Evolutionary conservation across 1,139 yeast species (phyloP), one percentile per base, ranked within the genome.

Genomic region (Kodamaea sp.): DNA sequence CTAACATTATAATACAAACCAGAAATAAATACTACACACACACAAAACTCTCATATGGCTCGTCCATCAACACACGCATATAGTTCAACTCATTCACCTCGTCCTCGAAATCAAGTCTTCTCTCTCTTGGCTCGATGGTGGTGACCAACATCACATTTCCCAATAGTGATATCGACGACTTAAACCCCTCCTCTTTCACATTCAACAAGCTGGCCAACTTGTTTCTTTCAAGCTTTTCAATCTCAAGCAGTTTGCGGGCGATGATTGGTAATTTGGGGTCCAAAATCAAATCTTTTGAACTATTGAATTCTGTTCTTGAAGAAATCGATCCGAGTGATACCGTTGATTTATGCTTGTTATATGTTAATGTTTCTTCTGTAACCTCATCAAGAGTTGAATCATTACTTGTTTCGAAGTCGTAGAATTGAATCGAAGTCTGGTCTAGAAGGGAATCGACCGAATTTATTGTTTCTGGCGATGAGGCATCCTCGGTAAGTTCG

Each of bases 61-160:
- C 65, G 24, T 46, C 50, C 25, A 48, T 51, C 36, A 57, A 43
- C 2, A 46, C 50, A 25, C 47, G 47, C 6, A 35, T 33, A 35
- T 48, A 55, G 36, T 59, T 60, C 29, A 53, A 47, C 34, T 54
- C 55, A 29, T 57, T 50, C 39, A 55, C 37, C 3, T 36, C 34
- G 8, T 42, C 39, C 32, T 42, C 42, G 22, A 39, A 42, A 25
- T 15, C 15, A 15, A 3, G 3, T 15, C 4, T 15, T 15, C 20
- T 15, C 4, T 15, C 20, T 15, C 20, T 15, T 30, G 12, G 29
- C 31, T 23, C 35, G 20, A 37, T 45, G 12, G 57, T 50, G 1
- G 58, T 47, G 36, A 63, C 45, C 34, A 63, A 51, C 27, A 62
- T 38, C 22, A 53, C 57, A 40, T 62, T 65, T 37, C 55, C 68